These are phyloP conservation scores for Yarrowia porcina DNA, from an alignment of 805 yeast species.

Conservation along the genomic window DNA sequence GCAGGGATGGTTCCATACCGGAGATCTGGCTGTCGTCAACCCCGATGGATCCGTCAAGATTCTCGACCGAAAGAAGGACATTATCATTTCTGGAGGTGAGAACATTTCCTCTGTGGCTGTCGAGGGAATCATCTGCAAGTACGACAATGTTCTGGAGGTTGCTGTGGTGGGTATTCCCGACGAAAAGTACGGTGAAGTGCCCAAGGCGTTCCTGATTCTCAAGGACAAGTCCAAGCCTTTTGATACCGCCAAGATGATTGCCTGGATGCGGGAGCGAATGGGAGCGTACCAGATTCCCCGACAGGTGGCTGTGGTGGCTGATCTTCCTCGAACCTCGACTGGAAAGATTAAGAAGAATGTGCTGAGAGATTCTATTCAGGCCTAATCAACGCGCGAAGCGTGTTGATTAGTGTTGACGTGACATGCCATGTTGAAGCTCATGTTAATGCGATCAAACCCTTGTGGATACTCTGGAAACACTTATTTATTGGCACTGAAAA, in stretches of 20 bases:
- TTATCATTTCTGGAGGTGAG: conserved; percentile 41
- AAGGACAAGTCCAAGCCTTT: conserved; percentile 28
- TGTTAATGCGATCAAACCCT: too few relatives aligned
- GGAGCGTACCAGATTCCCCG: conserved; percentile 40
- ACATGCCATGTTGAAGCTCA: too few relatives aligned
- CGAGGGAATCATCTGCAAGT: conserved; percentile 34
- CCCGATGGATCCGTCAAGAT: conserved; percentile 38
- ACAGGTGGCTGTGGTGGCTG: conserved; percentile 32
- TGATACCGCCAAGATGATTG: conserved; percentile 29
- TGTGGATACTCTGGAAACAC: too few relatives aligned
- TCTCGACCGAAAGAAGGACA: conserved; percentile 40
- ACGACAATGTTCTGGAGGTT: conserved; percentile 36
- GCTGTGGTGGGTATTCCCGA: conserved; percentile 39
- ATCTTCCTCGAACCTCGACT: conserved; percentile 40
- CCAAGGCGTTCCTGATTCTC: conserved; percentile 37
- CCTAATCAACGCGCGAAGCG: neutral
- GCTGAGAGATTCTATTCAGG: conserved; percentile 32
- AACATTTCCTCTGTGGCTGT: conserved; percentile 40
- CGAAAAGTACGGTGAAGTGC: conserved; percentile 38
- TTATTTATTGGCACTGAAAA: neutral
- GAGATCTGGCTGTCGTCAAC: conserved; percentile 40
- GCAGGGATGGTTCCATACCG: conserved; percentile 40
- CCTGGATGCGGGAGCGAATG: conserved; percentile 33
- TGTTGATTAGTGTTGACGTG: too few relatives aligned
- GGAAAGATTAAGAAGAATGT: conserved; percentile 40